A percentile compares a stretch with the other conserved stretches of the same genome.
phyloP scores from a whole-genome alignment of 257 asterid species.

The Solanum tarijense region DNA sequence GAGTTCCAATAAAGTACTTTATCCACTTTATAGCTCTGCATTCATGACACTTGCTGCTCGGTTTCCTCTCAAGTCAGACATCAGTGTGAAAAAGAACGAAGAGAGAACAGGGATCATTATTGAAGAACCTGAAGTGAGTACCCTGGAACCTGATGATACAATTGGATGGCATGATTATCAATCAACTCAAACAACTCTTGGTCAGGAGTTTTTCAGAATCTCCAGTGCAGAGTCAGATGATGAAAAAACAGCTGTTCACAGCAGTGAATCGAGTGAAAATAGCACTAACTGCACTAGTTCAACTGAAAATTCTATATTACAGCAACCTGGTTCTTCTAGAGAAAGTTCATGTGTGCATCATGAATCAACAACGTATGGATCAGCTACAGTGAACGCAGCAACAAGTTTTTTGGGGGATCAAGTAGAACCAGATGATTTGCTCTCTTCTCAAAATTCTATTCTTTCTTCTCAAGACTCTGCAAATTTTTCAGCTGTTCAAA shows the following conservation, averaged over 20 bases:
- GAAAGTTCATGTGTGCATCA: conserved; percentile 20
- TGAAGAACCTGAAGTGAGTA: conserved; percentile 36
- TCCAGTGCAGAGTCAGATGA: background rate
- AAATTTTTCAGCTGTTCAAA: conserved; percentile 18
- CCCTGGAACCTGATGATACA: conserved; percentile 30
- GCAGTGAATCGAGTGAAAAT: conserved; percentile 13
- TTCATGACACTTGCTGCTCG: conserved; percentile 42
- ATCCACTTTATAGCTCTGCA: conserved; percentile 35
- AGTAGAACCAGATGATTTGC: conserved; percentile 40
- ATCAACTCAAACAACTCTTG: conserved; percentile 16
- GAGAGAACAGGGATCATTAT: conserved; percentile 17
- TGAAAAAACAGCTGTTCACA: conserved; percentile 22
- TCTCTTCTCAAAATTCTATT: conserved; percentile 57
- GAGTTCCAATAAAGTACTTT: background rate
- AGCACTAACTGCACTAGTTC: conserved; percentile 15
- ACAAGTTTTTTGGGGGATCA: conserved; percentile 23
- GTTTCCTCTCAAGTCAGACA: conserved; percentile 27
- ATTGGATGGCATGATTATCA: conserved; percentile 29
- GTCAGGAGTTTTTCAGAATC: conserved; percentile 20
- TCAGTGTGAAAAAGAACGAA: conserved; percentile 21
- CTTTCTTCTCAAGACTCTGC: conserved; percentile 53
- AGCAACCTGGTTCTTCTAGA: conserved; percentile 25
- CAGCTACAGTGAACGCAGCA: background rate
- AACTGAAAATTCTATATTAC: conserved; percentile 17
- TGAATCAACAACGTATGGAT: conserved; percentile 22